Evolutionary conservation across 1,139 yeast species (phyloP).

Genomic region (Kodamaea suecica): DNA sequence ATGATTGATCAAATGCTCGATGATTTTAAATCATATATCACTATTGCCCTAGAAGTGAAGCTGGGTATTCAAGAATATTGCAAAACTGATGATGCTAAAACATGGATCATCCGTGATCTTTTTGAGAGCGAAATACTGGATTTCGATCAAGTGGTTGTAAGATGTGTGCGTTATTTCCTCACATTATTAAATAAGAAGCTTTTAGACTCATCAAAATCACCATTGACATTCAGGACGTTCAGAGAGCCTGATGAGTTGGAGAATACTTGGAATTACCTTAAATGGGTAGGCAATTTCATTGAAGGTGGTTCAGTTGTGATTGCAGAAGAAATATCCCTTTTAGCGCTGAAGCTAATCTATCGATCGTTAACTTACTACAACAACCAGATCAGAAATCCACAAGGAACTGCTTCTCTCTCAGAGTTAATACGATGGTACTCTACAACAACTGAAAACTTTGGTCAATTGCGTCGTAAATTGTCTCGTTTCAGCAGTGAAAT

Average conservation of each 20-base stretch:
- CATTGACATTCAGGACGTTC: conserved; percentile 70
- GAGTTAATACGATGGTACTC: conserved; percentile 79
- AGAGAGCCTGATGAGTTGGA: conserved; percentile 90
- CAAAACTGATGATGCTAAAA: conserved; percentile 56
- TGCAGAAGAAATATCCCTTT: conserved; percentile 68
- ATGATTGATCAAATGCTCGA: conserved; percentile 94
- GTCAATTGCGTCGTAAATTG: conserved; percentile 80
- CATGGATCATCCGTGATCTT: conserved; percentile 71
- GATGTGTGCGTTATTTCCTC: conserved; percentile 72
- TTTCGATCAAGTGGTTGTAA: conserved; percentile 70
- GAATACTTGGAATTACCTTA: conserved; percentile 72
- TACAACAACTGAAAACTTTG: conserved; percentile 80
- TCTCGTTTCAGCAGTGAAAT: conserved; percentile 72
- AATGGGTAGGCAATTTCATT: conserved; percentile 63
- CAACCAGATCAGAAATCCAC: conserved; percentile 68
- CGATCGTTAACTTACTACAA: conserved; percentile 70
- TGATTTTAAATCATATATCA: conserved; percentile 75
- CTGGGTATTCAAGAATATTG: conserved; percentile 64
- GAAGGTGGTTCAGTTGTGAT: conserved; percentile 85
- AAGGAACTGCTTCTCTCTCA: conserved; percentile 36
- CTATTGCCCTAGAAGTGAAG: conserved; percentile 73
- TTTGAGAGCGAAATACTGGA: conserved; percentile 55
- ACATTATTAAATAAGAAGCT: conserved; percentile 71
- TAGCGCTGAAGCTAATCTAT: conserved; percentile 65
- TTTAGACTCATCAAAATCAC: conserved; percentile 68